Base-by-base conservation (phyloP, 1,139 yeast genomes). In the Taphrina populina region DNA sequence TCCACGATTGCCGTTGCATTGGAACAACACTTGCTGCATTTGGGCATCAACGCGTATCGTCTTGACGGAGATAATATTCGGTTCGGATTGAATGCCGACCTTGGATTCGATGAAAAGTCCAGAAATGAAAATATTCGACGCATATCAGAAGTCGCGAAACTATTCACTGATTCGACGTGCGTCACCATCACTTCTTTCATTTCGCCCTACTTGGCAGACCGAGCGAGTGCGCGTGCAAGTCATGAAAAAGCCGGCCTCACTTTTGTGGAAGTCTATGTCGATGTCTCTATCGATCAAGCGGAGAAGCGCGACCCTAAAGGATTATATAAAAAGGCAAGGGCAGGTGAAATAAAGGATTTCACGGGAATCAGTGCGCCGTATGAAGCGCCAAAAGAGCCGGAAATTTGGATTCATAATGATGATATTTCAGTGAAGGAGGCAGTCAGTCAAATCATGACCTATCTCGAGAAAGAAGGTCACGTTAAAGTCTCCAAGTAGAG, bases 231-330 rank as follows among this genome's bases (percentile, higher is more conserved):
- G 29, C 80, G 97, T 67, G 82, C 83, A 68, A 75, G 88, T 64
- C 97, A 90, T 70, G 80, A 78, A 61, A 81, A 82, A 62, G 82
- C 83, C 62, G 77, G 78, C 39, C 74, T 90, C 62, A 92, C 95
- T 53, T 90, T 90, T 65, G 78, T 90, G 58, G 97, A 90, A 73
- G 95, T 90, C 8, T 88, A 73, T 64, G 88, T 90, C 45, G 96
- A 90, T 69, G 96, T 88, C 47, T 96, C 97, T 30, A 76, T 90
- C 54, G 88, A 83, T 65, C 88, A 88, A 60, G 97, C 96, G 54
- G 97, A 90, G 74, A 79, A 86, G 71, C 85, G 97, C 72, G 97
- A 90, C 71, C 97, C 97, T 62, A 90, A 90, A 76, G 97, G 97
- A 7, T 76, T 90, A 64, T 90, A 90, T 75, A 88, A 88, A 73